Percentiles rank a stretch among this genome's conserved stretches.
Conservation (phyloP, 371 early-diverging fungal genomes). For the Syncephalastrum racemosum region DNA sequence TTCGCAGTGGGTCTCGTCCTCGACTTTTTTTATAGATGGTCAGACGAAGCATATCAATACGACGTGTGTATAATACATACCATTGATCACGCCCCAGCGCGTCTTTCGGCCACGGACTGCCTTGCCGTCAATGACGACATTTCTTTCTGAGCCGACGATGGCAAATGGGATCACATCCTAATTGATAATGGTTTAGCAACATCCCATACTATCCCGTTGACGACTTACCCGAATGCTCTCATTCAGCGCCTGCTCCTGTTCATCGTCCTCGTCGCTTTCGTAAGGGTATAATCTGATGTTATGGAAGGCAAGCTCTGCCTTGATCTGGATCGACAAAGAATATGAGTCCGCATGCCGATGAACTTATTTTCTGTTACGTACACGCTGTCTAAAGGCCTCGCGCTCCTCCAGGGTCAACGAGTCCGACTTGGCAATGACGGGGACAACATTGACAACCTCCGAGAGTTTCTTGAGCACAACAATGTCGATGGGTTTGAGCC, state of each 20-base stretch:
- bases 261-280: constrained; percentile 79
- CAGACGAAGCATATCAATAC: not conserved
- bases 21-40: constrained; percentile 34
- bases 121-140: constrained; percentile 80
- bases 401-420: constrained; percentile 75
- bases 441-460: constrained; percentile 73
- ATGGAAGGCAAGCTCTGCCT: constrained; percentile 90
- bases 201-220: not conserved
- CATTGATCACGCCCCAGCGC: constrained; percentile 68
- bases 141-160: constrained; percentile 82
- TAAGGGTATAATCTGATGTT: constrained; percentile 87
- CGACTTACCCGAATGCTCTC: constrained; percentile 59
- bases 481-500: constrained; percentile 77
- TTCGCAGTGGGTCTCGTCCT: constrained; percentile 70
- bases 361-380: constrained; percentile 17
- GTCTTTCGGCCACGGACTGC: constrained; percentile 70
- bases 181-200: not conserved
- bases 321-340: constrained; percentile 41
- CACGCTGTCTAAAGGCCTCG: constrained; percentile 65
- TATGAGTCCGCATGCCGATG: not conserved
- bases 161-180: constrained; percentile 82
- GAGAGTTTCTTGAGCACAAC: constrained; percentile 67
- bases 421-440: constrained; percentile 85
- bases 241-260: constrained; percentile 72
- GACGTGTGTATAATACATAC: constrained; percentile 25